Percentiles rank a stretch among this genome's conserved stretches.
phyloP scores from a whole-genome alignment of 805 yeast species.

The Metschnikowia lachancei region DNA sequence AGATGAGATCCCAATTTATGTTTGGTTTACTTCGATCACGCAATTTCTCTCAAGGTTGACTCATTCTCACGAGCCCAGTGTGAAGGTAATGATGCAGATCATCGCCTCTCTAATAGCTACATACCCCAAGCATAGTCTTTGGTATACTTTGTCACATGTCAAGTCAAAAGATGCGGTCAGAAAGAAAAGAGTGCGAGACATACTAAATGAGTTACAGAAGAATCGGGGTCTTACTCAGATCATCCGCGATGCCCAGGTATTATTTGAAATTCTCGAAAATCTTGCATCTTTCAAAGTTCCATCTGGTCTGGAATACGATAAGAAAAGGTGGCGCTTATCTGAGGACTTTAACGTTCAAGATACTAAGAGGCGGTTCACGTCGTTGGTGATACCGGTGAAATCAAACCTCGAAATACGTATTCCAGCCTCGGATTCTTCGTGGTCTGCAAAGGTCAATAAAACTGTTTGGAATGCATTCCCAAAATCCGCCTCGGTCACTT shows the following conservation, averaged over 20 bases:
- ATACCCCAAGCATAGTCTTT: conserved; percentile 82
- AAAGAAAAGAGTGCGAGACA: conserved; percentile 26
- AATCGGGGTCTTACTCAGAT: conserved; percentile 17
- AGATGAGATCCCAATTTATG: conserved; percentile 45
- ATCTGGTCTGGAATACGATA: conserved; percentile 22
- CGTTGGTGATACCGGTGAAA: conserved; percentile 72
- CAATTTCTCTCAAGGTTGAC: conserved; percentile 79
- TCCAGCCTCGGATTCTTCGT: conserved; percentile 41
- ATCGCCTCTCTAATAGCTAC: conserved; percentile 53
- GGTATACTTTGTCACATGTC: conserved; percentile 73
- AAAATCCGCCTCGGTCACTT: conserved; percentile 45
- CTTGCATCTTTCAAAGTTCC: conserved; percentile 43
- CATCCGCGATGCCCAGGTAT: conserved; percentile 29
- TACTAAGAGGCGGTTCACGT: conserved; percentile 29
- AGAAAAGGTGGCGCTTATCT: conserved; percentile 34
- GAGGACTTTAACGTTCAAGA: conserved; percentile 41
- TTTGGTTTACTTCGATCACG: conserved; percentile 82
- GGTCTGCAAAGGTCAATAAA: conserved; percentile 22
- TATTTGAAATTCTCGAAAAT: conserved; percentile 43
- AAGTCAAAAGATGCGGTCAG: conserved; percentile 49
- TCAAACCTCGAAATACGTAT: conserved; percentile 65
- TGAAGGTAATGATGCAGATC: conserved; percentile 54
- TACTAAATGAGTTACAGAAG: conserved; percentile 22
- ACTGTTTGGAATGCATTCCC: conserved; percentile 39
- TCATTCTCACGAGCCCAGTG: conserved; percentile 58